Conservation (phyloP, 2,329 filamentous ascomycete species). For the Cladosporium sp. region DNA sequence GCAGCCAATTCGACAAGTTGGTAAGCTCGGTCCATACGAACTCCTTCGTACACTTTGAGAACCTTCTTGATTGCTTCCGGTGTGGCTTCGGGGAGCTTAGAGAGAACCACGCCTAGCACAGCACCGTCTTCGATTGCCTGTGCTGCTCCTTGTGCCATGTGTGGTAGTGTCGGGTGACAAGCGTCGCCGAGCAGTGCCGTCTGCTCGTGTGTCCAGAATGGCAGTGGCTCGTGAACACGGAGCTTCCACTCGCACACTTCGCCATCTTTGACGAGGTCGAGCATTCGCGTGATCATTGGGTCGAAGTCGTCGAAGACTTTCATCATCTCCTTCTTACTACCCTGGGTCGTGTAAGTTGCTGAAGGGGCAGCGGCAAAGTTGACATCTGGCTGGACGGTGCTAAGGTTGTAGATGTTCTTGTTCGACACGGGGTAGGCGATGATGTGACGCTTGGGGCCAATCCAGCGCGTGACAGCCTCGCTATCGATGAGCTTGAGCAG, state of each 20-base stretch:
- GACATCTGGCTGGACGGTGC: constrained; percentile 60
- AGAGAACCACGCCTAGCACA: constrained; percentile 55
- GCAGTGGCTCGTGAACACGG: constrained; percentile 61
- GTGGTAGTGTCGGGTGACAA: constrained; percentile 64
- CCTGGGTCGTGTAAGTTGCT: constrained; percentile 64
- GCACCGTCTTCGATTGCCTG: constrained; percentile 66
- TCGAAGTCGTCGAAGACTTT: constrained; percentile 61
- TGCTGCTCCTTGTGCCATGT: constrained; percentile 64
- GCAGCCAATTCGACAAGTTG: constrained; percentile 58
- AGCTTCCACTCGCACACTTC: constrained; percentile 69
- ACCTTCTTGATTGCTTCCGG: constrained; percentile 53
- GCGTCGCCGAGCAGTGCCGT: constrained; percentile 60
- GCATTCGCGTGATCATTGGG: constrained; percentile 60
- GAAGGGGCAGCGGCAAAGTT: constrained; percentile 60
- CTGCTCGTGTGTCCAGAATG: constrained; percentile 59
- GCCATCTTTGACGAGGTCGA: constrained; percentile 63
- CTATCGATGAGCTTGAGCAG: constrained; percentile 66
- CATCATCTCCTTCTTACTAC: constrained; percentile 62
- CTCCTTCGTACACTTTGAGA: constrained; percentile 56
- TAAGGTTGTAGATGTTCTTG: constrained; percentile 68
- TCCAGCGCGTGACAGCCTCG: constrained; percentile 71
- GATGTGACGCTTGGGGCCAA: constrained; percentile 72
- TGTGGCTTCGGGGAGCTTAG: constrained; percentile 48
- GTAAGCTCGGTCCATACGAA: constrained; percentile 59
- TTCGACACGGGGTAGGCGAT: constrained; percentile 74